phyloP scores from a whole-genome alignment of 2,329 filamentous ascomycete genomes.

The Amauroascus verrucosus region DNA sequence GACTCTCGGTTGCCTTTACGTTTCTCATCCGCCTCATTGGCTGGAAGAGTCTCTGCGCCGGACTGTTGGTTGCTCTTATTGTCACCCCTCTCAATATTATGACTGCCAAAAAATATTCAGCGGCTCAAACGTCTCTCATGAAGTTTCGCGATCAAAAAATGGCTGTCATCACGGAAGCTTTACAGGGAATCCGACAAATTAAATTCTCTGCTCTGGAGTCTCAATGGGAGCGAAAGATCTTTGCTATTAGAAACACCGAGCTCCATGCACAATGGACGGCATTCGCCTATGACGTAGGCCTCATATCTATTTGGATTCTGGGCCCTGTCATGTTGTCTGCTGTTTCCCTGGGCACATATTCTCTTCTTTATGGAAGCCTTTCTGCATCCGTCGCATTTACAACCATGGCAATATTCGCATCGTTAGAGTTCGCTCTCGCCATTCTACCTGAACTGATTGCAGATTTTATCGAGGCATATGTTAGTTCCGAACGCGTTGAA shows the following conservation, averaged over 20 bases:
- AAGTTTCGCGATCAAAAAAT: constrained; percentile 65
- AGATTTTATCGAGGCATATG: constrained; percentile 58
- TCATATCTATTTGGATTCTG: constrained; percentile 60
- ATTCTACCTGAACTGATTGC: constrained; percentile 64
- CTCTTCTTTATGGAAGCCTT: constrained; percentile 51
- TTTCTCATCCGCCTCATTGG: constrained; percentile 63
- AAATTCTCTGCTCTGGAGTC: constrained; percentile 70
- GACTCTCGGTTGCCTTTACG: constrained; percentile 53
- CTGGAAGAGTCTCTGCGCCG: constrained; percentile 57
- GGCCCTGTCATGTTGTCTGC: constrained; percentile 65
- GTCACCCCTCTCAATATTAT: constrained; percentile 60
- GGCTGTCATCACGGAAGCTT: constrained; percentile 62
- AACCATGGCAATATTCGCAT: constrained; percentile 61
- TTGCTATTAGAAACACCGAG: constrained; percentile 54
- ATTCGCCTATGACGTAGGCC: constrained; percentile 53
- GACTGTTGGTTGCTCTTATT: constrained; percentile 53
- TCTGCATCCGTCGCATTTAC: constrained; percentile 69
- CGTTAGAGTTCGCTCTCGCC: constrained; percentile 61
- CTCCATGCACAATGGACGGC: constrained; percentile 56
- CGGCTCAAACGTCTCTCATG: constrained; percentile 60
- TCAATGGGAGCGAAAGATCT: constrained; percentile 64
- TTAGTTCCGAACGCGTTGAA: constrained; percentile 63
- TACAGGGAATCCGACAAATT: constrained; percentile 72
- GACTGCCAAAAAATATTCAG: constrained; percentile 54
- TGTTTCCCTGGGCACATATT: constrained; percentile 59